phyloP scores from a whole-genome alignment of 1,139 yeast species.

The Geotrichum klebahnii region DNA sequence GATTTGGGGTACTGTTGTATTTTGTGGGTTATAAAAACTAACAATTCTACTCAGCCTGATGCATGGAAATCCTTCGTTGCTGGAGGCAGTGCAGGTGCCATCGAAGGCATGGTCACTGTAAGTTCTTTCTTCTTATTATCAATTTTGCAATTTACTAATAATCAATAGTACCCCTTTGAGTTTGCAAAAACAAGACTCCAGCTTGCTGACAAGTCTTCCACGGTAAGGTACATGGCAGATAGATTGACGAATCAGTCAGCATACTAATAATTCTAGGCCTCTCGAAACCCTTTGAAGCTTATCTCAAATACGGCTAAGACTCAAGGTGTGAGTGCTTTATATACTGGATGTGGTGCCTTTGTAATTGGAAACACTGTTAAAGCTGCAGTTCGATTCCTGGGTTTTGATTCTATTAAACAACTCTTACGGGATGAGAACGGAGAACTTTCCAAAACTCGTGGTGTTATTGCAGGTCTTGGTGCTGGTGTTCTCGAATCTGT shows the following conservation, averaged over 20 bases:
- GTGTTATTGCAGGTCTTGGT: conserved; percentile 91
- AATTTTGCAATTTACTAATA: background rate
- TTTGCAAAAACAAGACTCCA: conserved; percentile 93
- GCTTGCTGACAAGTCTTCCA: conserved; percentile 65
- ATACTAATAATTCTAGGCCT: conserved; percentile 30
- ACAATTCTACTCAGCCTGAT: conserved; percentile 27
- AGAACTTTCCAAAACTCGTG: conserved; percentile 80
- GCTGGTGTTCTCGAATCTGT: conserved; percentile 92
- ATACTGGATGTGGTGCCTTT: conserved; percentile 97
- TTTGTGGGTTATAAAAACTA: conserved; percentile 10
- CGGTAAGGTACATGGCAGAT: conserved; percentile 30
- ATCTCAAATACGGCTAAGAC: conserved; percentile 67
- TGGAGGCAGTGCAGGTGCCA: conserved; percentile 92
- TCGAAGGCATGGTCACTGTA: conserved; percentile 75
- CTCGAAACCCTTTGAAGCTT: conserved; percentile 78
- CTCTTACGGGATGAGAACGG: conserved; percentile 79
- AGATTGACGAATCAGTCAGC: background rate
- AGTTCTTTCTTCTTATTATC: conserved; percentile 13
- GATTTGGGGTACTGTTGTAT: conserved; percentile 3
- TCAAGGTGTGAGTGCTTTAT: conserved; percentile 76
- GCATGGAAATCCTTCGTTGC: conserved; percentile 76
- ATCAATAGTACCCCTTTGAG: conserved; percentile 72
- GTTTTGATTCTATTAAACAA: conserved; percentile 82
- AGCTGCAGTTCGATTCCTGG: conserved; percentile 89
- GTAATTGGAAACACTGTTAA: conserved; percentile 94